Evolutionary conservation across 2,329 filamentous ascomycete genomes (phyloP), one percentile per base, ranked within the genome.

Genomic region (Fusarium poae): DNA sequence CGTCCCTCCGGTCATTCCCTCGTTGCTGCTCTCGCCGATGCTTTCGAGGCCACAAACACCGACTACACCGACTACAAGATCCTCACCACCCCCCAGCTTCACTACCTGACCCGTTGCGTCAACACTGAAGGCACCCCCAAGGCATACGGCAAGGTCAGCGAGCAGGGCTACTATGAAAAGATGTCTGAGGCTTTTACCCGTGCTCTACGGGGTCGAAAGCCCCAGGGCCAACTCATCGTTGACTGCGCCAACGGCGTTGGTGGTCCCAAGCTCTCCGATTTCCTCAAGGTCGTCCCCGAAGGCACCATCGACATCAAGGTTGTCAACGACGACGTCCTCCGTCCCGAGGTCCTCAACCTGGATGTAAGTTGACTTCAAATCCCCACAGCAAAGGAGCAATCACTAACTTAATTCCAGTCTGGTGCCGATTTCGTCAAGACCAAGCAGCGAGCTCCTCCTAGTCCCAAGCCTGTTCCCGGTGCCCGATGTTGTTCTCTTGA

Each of bases 401-500:
- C 49, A 56, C 51, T 67, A 35, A 70, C 45, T 18, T 40, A 50
- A 6, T 34, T 49, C 23, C 37, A 97, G 89, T 97, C 92, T 77
- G 96, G 96, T 79, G 96, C 96, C 76, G 96, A 99, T 81, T 98
- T 89, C 74, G 96, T 99, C 80, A 99, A 99, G 84, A 98, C 96
- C 20, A 93, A 93, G 81, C 96, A 99, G 83, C 89, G 94, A 68
- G 92, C 93, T 62, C 96, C 96, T 52, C 92, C 92, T 42, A 91
- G 84, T 30, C 95, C 93, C 55, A 93, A 94, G 78, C 92, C 92
- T 43, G 86, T 88, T 32, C 85, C 89, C 2, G 89, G 91, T 57
- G 91, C 91, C 68, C 91, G 96, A 62, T 95, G 90, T 85, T 95
- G 92, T 79, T 97, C 95, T 11, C 87, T 97, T 59, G 96, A 99